These are phyloP conservation scores for Botrytis fabae DNA, from an alignment of 2,329 filamentous ascomycete species.

Conservation along the genomic window DNA sequence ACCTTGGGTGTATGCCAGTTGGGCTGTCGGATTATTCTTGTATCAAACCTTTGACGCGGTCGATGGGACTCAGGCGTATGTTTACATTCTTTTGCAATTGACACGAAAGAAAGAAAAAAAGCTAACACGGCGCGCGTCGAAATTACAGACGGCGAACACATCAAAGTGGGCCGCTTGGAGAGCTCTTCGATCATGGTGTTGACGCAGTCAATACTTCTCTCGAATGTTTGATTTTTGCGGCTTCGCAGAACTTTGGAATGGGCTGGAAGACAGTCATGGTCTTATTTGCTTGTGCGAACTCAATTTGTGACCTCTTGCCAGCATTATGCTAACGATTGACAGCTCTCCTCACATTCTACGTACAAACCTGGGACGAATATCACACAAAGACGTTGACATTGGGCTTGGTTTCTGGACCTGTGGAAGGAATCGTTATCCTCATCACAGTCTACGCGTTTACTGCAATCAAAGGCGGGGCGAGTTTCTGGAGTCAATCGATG, in stretches of 20 bases:
- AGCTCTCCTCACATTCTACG: constrained; percentile 94
- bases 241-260: constrained; percentile 89
- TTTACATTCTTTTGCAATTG: constrained; percentile 32
- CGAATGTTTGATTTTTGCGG: constrained; percentile 88
- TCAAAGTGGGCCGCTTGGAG: constrained; percentile 90
- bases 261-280: constrained; percentile 83
- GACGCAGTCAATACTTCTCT: constrained; percentile 96
- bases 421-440: constrained; percentile 88
- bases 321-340: constrained; percentile 24
- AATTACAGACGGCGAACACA: constrained; percentile 68
- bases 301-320: neutral
- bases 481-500: constrained; percentile 86
- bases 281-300: constrained; percentile 72
- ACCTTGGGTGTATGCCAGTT: constrained; percentile 90
- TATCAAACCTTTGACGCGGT: constrained; percentile 99
- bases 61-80: constrained; percentile 88
- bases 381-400: constrained; percentile 95
- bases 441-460: constrained; percentile 81
- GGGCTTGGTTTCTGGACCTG: constrained; percentile 88
- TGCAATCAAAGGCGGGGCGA: constrained; percentile 79
- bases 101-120: no score
- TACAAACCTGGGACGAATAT: constrained; percentile 99
- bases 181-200: constrained; percentile 96
- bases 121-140: neutral
- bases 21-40: constrained; percentile 84